Percentiles rank a stretch among this genome's conserved stretches.
Conservation (phyloP, 139 green algal genomes). For the Coccomyxa sp. region DNA sequence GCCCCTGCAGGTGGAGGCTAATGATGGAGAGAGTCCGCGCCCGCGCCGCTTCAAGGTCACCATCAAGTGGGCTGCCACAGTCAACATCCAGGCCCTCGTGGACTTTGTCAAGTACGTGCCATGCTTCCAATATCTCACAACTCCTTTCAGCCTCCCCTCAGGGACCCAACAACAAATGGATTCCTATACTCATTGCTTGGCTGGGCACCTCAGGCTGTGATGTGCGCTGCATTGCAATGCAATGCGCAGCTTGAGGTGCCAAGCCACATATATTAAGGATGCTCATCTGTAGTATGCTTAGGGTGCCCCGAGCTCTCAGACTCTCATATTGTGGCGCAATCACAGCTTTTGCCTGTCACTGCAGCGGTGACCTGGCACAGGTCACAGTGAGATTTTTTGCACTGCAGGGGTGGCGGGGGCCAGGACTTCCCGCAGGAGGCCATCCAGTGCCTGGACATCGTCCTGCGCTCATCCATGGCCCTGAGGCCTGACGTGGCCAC, state of each 20-base stretch:
- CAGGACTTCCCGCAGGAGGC: conserved; percentile 36
- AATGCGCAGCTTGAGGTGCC: too few relatives aligned
- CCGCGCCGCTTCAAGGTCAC: neutral
- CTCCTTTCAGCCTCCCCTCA: too few relatives aligned
- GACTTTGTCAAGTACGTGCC: neutral
- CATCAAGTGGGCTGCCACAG: conserved; percentile 2
- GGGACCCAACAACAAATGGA: too few relatives aligned
- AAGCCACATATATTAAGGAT: too few relatives aligned
- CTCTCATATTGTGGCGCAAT: too few relatives aligned
- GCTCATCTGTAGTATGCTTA: too few relatives aligned
- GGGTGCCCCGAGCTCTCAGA: too few relatives aligned
- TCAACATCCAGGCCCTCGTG: neutral
- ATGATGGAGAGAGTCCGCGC: neutral
- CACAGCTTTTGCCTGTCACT: too few relatives aligned
- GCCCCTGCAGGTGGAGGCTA: neutral
- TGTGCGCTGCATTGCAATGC: too few relatives aligned
- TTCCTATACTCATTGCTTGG: too few relatives aligned
- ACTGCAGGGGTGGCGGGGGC: conserved; percentile 14
- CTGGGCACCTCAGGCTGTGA: too few relatives aligned
- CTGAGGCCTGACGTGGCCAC: conserved; percentile 14
- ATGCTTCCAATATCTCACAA: neutral
- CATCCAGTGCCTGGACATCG: conserved; percentile 45
- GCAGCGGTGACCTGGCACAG: neutral
- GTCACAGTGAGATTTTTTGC: neutral
- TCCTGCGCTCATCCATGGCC: conserved; percentile 37